Percentiles rank a stretch among this genome's conserved stretches.
These are phyloP conservation scores for Pseudophaeomoniella oleicola DNA, from an alignment of 2,329 filamentous ascomycete genomes.

Conservation along the genomic window DNA sequence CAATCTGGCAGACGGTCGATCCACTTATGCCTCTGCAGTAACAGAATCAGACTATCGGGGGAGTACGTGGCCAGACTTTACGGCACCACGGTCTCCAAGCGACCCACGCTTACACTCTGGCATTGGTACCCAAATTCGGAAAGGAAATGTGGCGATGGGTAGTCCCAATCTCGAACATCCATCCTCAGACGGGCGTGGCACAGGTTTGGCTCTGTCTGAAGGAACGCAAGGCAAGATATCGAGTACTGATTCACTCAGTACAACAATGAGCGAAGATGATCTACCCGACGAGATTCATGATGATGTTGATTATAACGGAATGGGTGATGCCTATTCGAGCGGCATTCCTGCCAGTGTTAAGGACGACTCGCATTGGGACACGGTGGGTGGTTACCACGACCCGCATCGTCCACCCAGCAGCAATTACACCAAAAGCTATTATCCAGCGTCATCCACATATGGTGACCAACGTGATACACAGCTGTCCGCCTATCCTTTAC, in stretches of 20 bases:
- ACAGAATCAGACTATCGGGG: constrained; percentile 21
- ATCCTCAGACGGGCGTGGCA: constrained; percentile 13
- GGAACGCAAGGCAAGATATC: constrained; percentile 28
- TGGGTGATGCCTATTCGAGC: constrained; percentile 14
- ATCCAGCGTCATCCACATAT: constrained; percentile 11
- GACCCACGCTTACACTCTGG: constrained; percentile 8
- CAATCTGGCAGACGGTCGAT: constrained; percentile 3
- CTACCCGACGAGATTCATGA: constrained; percentile 6
- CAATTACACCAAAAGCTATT: constrained; percentile 24
- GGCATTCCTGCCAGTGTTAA: constrained; percentile 14
- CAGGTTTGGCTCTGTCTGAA: constrained; percentile 20
- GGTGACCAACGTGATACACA: constrained; percentile 7
- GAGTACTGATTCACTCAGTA: constrained; percentile 24
- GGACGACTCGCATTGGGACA: constrained; percentile 14
- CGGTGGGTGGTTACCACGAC: constrained; percentile 12
- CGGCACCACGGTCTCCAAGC: constrained; percentile 6
- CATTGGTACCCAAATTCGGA: constrained; percentile 18
- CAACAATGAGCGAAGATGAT: constrained; percentile 20
- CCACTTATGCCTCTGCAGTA: constrained; percentile 10
- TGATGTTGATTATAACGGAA: constrained; percentile 11
- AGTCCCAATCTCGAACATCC: constrained; percentile 27
- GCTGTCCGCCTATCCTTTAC: constrained; percentile 8
- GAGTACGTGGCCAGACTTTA: constrained; percentile 24
- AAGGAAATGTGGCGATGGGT: constrained; percentile 24
- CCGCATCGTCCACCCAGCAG: constrained; percentile 23